These are phyloP conservation scores for Ambrosia hybrid DNA, from an alignment of 140 eudicot species.

Conservation along the genomic window DNA sequence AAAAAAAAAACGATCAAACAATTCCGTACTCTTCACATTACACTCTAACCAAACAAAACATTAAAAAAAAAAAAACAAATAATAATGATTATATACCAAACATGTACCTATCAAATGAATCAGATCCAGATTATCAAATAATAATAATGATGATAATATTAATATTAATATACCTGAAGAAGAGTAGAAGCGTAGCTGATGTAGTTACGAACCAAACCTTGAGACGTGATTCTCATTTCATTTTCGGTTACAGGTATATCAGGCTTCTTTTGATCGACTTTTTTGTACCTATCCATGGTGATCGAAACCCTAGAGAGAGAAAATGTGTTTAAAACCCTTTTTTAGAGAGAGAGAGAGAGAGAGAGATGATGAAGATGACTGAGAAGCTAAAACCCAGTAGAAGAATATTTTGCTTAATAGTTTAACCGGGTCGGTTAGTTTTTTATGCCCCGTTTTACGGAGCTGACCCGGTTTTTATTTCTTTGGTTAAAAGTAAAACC, in stretches of 20 bases:
- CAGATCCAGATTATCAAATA: background rate
- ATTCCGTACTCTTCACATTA: slow-evolving; percentile 4
- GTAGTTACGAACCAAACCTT: slow-evolving; percentile 78
- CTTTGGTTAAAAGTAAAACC: background rate
- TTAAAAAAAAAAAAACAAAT: background rate
- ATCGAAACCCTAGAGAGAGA: slow-evolving; percentile 17
- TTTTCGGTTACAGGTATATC: slow-evolving; percentile 69
- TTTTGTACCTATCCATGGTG: slow-evolving; percentile 80
- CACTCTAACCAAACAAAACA: slow-evolving; percentile 13
- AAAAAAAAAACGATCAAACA: background rate
- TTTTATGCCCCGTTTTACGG: slow-evolving; percentile 35
- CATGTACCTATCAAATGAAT: background rate
- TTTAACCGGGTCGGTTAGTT: slow-evolving; percentile 40
- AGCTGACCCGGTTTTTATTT: slow-evolving; percentile 36
- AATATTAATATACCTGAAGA: slow-evolving; percentile 53
- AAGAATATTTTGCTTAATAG: slow-evolving; percentile 14
- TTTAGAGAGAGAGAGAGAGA: slow-evolving; percentile 19
- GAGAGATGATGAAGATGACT: slow-evolving; percentile 15
- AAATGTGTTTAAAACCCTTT: slow-evolving; percentile 43
- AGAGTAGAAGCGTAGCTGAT: slow-evolving; percentile 71
- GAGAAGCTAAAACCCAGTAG: slow-evolving; percentile 32
- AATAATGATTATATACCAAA: too few relatives aligned
- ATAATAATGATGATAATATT: background rate
- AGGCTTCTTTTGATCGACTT: slow-evolving; percentile 72
- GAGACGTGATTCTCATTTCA: slow-evolving; percentile 86